Evolutionary conservation across 768 basidiomycete genomes (phyloP), one percentile per base, ranked within the genome.

Genomic region (Suillus bovinus): DNA sequence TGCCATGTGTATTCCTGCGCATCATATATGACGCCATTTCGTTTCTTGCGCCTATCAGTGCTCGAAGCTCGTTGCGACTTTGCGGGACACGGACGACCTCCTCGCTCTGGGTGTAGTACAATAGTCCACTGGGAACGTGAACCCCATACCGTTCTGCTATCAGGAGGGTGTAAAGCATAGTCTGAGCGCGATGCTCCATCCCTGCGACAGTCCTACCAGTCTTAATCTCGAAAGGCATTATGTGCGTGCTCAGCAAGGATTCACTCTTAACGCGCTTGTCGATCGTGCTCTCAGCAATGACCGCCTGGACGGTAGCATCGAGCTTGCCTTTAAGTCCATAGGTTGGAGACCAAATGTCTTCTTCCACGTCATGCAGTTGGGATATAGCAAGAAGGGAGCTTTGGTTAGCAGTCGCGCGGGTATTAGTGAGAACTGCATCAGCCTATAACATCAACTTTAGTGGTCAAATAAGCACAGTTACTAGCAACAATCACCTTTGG

Each of bases 111-210:
- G 96, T 96, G 72, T 99, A 99, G 70, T 93, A 98, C 36, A 99
- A 81, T 50, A 99, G 78, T 16, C 97, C 97, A 8, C 88, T 86
- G 1, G 86, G 82, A 10, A 97, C 86, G 24, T 89, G 84, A 6
- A 85, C 83, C 6, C 88, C 93, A 69, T 98, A 98, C n/a, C 96
- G 85, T 72, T 99, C 96, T 42, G 86, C 85, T 68, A 94, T 86
- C 1, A 99, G 81, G 5, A 99, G 79, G 1, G 94, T 96, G 73
- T 99, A 99, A 4, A 99, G 78, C 89, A 98, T 95, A 1, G 97
- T 99, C 75, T 99, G 97, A 0, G 97, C 97, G 41, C 97, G 90
- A 74, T 99, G 96, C 66, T 96, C 94, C 86, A 95, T 87, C 2
- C 84, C 83, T 0, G 86, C 89, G 9, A 84, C 78, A 0, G 89